phyloP scores from a whole-genome alignment of 495 filamentous ascomycete species.

The Letharia lupina region DNA sequence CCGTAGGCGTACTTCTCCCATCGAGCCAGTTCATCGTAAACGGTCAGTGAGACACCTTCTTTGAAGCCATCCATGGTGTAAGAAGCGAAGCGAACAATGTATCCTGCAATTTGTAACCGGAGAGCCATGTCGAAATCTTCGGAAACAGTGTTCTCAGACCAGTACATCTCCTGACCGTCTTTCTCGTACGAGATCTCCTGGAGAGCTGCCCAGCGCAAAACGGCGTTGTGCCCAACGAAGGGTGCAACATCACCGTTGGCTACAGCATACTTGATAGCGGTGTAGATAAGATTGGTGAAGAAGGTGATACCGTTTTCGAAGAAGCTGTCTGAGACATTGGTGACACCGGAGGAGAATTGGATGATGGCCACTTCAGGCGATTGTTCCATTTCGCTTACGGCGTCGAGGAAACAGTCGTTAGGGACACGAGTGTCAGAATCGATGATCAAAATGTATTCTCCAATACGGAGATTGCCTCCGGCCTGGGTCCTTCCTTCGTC shows the following conservation, averaged over 20 bases:
- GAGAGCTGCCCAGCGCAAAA: conserved; percentile 70
- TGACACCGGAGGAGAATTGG: conserved; percentile 74
- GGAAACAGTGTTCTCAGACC: conserved; percentile 75
- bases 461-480: conserved; percentile 69
- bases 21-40: conserved; percentile 74
- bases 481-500: conserved; percentile 67
- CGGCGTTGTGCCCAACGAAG: conserved; percentile 63
- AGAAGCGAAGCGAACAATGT: conserved; percentile 64
- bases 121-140: conserved; percentile 85
- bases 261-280: conserved; percentile 67
- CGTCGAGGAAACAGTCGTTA: conserved; percentile 65
- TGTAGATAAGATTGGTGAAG: conserved; percentile 80
- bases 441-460: conserved; percentile 69
- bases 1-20: conserved; percentile 87
- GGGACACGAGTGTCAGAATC: conserved; percentile 73
- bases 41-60: conserved; percentile 75
- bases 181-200: conserved; percentile 68
- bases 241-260: conserved; percentile 76
- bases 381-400: conserved; percentile 70
- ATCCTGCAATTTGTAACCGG: conserved; percentile 62
- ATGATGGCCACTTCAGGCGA: conserved; percentile 74
- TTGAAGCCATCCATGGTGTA: conserved; percentile 73
- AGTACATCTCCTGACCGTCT: conserved; percentile 66
- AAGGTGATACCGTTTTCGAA: conserved; percentile 74
- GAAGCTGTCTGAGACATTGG: conserved; percentile 68